Evolutionary conservation across 208 protist genomes (phyloP).

Genomic region (Acanthamoeba sp.): DNA sequence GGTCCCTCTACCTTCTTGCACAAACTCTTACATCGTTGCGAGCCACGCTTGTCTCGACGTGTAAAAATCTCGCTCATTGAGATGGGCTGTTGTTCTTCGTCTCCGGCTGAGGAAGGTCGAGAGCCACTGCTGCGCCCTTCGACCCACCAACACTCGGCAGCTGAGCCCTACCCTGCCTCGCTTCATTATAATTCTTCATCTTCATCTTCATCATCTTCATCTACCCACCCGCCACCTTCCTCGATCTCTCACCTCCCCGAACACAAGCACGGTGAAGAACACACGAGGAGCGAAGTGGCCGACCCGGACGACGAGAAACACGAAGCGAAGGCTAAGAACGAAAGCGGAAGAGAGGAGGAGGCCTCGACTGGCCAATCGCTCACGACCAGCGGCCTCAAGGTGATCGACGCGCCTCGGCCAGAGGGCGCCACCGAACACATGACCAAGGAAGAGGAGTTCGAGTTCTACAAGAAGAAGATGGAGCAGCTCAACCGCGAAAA

Average conservation of each 20-base stretch:
- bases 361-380: background rate
- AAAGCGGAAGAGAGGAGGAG: too few species aligned
- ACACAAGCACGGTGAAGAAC: background rate
- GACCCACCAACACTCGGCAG: background rate
- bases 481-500: slow-evolving; percentile 28
- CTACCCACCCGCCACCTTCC: background rate
- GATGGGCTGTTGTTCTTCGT: background rate
- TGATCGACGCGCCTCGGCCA: slow-evolving; percentile 10
- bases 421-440: background rate
- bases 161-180: background rate
- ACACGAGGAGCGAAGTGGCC: background rate
- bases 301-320: background rate
- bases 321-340: background rate
- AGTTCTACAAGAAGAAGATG: slow-evolving; percentile 11
- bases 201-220: background rate
- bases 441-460: slow-evolving; percentile 29
- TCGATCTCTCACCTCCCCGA: background rate
- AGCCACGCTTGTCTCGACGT: too few species aligned
- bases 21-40: too few species aligned
- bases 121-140: background rate
- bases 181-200: background rate
- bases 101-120: background rate
- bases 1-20: too few species aligned
- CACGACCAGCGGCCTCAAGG: background rate
- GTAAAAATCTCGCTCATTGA: too few species aligned